phyloP scores from a whole-genome alignment of 2,329 filamentous ascomycete genomes.

The Pseudocercospora fijiensis region DNA sequence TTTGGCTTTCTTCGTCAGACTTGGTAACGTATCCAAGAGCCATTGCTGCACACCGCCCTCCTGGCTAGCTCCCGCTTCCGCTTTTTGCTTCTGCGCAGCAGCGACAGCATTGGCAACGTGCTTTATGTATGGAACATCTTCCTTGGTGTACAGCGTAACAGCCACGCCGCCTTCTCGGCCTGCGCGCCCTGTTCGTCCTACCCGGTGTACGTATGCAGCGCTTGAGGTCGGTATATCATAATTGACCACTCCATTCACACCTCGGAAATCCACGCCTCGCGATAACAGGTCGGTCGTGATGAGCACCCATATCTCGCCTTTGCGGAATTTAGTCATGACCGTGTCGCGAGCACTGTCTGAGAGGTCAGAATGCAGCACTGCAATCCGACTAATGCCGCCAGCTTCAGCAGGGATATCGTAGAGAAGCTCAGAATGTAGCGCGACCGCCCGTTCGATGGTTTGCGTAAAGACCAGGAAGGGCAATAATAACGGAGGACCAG shows the following conservation, averaged over 20 bases:
- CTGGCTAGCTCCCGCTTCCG: conserved; percentile 33
- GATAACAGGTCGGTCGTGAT: conserved; percentile 94
- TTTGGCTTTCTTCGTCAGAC: conserved; percentile 78
- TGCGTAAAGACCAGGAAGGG: conserved; percentile 96
- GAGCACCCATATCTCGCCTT: conserved; percentile 91
- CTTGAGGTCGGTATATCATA: conserved; percentile 94
- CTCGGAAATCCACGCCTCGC: conserved; percentile 89
- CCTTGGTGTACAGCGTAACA: conserved; percentile 92
- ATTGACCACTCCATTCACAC: conserved; percentile 94
- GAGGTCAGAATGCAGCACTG: conserved; percentile 85
- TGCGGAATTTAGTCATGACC: conserved; percentile 87
- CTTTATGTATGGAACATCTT: conserved; percentile 87
- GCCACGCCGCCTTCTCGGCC: conserved; percentile 84
- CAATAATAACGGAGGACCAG: conserved; percentile 62
- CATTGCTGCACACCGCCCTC: conserved; percentile 71
- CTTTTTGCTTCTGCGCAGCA: conserved; percentile 69
- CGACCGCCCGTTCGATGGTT: conserved; percentile 85
- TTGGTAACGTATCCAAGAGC: conserved; percentile 83
- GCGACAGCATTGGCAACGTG: conserved; percentile 91
- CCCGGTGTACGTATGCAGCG: conserved; percentile 88
- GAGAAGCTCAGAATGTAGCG: conserved; percentile 82
- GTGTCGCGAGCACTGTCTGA: conserved; percentile 70
- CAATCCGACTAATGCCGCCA: conserved; percentile 79
- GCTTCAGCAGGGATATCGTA: conserved; percentile 92
- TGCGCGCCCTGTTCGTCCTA: conserved; percentile 84